Evolutionary conservation across 2,329 filamentous ascomycete species (phyloP).

Genomic region (Talaromyces rugulosus): DNA sequence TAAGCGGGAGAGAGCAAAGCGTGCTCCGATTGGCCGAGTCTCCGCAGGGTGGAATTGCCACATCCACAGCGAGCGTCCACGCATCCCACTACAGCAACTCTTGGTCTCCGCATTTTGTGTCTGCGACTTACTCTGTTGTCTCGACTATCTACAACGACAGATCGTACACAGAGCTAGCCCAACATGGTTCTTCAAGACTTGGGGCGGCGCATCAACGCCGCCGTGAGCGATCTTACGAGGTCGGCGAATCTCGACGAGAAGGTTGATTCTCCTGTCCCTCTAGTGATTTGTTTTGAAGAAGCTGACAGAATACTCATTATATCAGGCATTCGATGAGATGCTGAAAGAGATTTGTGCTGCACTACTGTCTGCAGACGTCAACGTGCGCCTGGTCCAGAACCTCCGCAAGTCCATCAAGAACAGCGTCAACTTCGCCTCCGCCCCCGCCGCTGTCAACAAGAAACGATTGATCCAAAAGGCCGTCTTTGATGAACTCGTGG

Average conservation of each 20-base stretch:
- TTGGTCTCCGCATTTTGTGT: neutral
- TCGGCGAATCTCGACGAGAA: conserved; percentile 95
- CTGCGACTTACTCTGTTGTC: conserved; percentile 19
- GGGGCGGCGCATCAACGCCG: conserved; percentile 95
- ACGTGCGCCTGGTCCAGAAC: conserved; percentile 85
- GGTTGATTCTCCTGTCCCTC: conserved; percentile 43
- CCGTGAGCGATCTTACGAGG: conserved; percentile 86
- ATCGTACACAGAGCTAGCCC: neutral
- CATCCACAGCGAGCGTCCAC: neutral
- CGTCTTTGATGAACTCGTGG: conserved; percentile 94
- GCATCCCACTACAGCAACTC: conserved; percentile 8
- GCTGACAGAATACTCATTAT: conserved; percentile 10
- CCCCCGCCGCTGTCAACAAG: conserved; percentile 91
- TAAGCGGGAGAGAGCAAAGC: conserved; percentile 9
- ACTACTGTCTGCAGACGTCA: conserved; percentile 94
- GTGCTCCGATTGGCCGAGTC: conserved; percentile 29
- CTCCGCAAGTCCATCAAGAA: conserved; percentile 89
- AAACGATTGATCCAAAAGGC: conserved; percentile 97
- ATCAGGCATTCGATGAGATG: conserved; percentile 90
- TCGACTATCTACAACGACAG: neutral
- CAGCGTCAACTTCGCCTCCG: conserved; percentile 90
- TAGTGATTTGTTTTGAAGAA: neutral
- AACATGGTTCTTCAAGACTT: conserved; percentile 98
- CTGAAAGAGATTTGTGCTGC: conserved; percentile 97
- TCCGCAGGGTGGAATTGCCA: conserved; percentile 13